Percentiles rank a stretch among this genome's conserved stretches.
These are phyloP conservation scores for Boletus coccyginus DNA, from an alignment of 768 basidiomycete genomes.

Conservation along the genomic window DNA sequence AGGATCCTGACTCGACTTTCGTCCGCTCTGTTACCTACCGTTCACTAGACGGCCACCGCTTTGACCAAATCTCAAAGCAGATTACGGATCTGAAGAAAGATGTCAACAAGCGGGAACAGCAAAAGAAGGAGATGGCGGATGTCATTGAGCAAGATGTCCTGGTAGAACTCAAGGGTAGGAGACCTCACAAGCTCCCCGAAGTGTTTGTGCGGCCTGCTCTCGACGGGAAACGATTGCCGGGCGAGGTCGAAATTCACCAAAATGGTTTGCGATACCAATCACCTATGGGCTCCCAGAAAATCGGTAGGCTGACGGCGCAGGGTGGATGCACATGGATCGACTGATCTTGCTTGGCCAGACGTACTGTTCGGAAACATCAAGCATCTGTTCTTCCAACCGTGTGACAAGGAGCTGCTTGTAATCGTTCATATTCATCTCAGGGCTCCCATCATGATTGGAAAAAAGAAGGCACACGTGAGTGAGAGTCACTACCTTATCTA, in stretches of 20 bases:
- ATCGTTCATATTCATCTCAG: constrained; percentile 92
- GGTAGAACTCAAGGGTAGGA: constrained; percentile 82
- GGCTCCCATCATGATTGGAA: constrained; percentile 97
- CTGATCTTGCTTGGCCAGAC: constrained; percentile 46
- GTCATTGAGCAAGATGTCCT: constrained; percentile 93
- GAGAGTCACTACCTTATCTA: background rate
- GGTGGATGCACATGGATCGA: background rate
- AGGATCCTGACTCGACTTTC: constrained; percentile 95
- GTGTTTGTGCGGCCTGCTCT: constrained; percentile 92
- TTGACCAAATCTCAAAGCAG: constrained; percentile 84
- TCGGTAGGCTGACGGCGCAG: constrained; percentile 57
- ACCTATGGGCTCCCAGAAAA: constrained; percentile 82
- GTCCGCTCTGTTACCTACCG: constrained; percentile 95
- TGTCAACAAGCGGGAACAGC: constrained; percentile 94
- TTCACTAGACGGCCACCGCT: constrained; percentile 84
- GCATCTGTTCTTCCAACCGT: constrained; percentile 98
- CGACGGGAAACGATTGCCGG: constrained; percentile 92
- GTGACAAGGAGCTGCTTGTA: constrained; percentile 92
- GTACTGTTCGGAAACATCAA: constrained; percentile 96
- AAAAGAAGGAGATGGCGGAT: constrained; percentile 98
- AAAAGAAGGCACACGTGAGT: constrained; percentile 92
- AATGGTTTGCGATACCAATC: constrained; percentile 95
- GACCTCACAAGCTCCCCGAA: constrained; percentile 84
- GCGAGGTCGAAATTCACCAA: constrained; percentile 98
- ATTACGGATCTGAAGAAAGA: constrained; percentile 96